phyloP scores from a whole-genome alignment of 108 stramenopile genomes.

The Stephanodiscus minutulus region DNA sequence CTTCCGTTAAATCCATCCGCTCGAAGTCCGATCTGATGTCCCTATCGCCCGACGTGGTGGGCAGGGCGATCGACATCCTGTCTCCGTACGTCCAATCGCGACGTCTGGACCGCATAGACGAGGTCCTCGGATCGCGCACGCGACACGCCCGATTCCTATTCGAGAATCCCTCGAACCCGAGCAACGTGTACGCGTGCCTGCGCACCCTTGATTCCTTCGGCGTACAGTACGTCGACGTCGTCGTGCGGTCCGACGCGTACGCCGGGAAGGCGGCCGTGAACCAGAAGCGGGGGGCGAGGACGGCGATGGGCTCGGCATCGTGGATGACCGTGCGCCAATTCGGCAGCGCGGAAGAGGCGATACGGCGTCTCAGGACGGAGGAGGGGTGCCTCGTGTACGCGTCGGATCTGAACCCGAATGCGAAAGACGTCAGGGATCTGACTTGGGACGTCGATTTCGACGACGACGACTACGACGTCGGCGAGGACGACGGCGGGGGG shows the following conservation, averaged over 20 bases:
- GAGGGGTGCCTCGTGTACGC: constrained; percentile 71
- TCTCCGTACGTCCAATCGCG: constrained; percentile 56
- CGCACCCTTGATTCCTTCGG: constrained; percentile 91
- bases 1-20: constrained; percentile 15
- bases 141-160: constrained; percentile 74
- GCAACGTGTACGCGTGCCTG: constrained; percentile 94
- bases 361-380: constrained; percentile 26
- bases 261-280: constrained; percentile 67
- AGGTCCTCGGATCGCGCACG: constrained; percentile 63
- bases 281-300: constrained; percentile 78
- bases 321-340: constrained; percentile 50
- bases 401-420: constrained; percentile 70
- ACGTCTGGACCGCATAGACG: constrained; percentile 65
- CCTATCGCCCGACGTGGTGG: constrained; percentile 30
- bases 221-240: constrained; percentile 78
- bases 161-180: constrained; percentile 94
- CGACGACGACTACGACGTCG: constrained; percentile 8
- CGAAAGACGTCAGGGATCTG: constrained; percentile 70
- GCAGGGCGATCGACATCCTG: constrained; percentile 39
- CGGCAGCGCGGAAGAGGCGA: constrained; percentile 36
- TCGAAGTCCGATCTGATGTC: constrained; percentile 30
- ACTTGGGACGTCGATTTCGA: constrained; percentile 62
- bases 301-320: constrained; percentile 66
- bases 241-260: constrained; percentile 65
- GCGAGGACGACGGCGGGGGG: neutral